These are phyloP conservation scores for Scenedesmus sp. DNA, from an alignment of 163 green algal species.

Conservation along the genomic window DNA sequence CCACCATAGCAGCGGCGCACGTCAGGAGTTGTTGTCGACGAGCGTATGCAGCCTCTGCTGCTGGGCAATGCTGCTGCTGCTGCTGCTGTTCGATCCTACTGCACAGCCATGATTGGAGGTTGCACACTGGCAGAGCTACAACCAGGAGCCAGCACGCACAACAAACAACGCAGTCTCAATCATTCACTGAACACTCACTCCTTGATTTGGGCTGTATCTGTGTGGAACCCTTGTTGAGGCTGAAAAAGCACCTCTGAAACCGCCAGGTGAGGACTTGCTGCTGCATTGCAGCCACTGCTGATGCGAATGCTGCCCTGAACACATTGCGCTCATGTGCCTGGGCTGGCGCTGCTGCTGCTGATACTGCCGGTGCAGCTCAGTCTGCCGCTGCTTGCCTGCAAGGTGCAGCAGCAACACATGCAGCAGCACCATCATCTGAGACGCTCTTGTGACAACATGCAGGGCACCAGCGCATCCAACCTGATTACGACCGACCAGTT, in stretches of 20 bases:
- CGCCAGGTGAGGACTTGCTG: background rate
- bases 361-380: background rate
- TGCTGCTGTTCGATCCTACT: background rate
- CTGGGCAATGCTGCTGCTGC: background rate
- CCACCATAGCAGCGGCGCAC: background rate
- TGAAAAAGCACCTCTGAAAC: background rate
- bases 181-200: background rate
- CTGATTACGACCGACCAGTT: too few species aligned
- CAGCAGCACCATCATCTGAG: background rate
- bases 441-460: too few species aligned
- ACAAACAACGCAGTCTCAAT: background rate
- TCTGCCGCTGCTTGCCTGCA: conserved; percentile 25
- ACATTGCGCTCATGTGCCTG: background rate
- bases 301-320: background rate
- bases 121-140: background rate
- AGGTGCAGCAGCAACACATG: background rate
- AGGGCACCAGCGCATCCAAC: too few species aligned
- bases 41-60: background rate
- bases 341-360: conserved; percentile 21
- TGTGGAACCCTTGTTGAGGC: background rate
- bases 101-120: background rate
- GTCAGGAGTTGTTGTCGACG: background rate
- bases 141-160: too few species aligned
- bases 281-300: background rate
- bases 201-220: conserved; percentile 30